These are phyloP conservation scores for Arachnomyces sp. DNA, from an alignment of 2,329 filamentous ascomycete genomes.

Conservation along the genomic window DNA sequence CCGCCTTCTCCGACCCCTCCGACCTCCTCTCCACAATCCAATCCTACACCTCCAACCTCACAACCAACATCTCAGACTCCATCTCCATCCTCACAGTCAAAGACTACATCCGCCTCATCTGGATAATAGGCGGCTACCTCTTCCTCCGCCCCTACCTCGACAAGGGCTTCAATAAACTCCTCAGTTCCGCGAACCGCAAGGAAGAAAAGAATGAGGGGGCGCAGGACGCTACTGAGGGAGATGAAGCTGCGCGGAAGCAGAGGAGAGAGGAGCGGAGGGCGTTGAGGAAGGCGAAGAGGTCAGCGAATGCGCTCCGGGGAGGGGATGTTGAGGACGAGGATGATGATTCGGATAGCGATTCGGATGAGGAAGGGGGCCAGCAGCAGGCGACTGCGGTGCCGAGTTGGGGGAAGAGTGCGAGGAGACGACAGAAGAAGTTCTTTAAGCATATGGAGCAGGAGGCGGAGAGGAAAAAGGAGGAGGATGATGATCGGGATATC, in stretches of 20 bases:
- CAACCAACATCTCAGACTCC: conserved; percentile 34
- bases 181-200: conserved; percentile 25
- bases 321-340: conserved; percentile 46
- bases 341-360: conserved; percentile 36
- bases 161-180: conserved; percentile 55
- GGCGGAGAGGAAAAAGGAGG: conserved; percentile 55
- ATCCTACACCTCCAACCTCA: conserved; percentile 23
- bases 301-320: conserved; percentile 58
- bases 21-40: conserved; percentile 20
- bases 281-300: conserved; percentile 46
- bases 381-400: conserved; percentile 41
- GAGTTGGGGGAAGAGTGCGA: conserved; percentile 63
- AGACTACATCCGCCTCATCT: conserved; percentile 59
- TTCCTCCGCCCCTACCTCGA: conserved; percentile 68
- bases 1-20: conserved; percentile 15
- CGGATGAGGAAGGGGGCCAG: conserved; percentile 29
- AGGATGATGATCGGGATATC: conserved; percentile 68
- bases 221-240: conserved; percentile 39
- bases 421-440: conserved; percentile 60
- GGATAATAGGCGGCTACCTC: conserved; percentile 65
- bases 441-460: conserved; percentile 58
- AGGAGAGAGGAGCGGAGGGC: conserved; percentile 26
- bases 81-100: conserved; percentile 37
- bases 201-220: conserved; percentile 48
- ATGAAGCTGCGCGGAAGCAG: conserved; percentile 34